Percentiles rank a stretch among this genome's conserved stretches.
phyloP scores from a whole-genome alignment of 306 rosid genomes.

The Pterocarpus macrocarpus region DNA sequence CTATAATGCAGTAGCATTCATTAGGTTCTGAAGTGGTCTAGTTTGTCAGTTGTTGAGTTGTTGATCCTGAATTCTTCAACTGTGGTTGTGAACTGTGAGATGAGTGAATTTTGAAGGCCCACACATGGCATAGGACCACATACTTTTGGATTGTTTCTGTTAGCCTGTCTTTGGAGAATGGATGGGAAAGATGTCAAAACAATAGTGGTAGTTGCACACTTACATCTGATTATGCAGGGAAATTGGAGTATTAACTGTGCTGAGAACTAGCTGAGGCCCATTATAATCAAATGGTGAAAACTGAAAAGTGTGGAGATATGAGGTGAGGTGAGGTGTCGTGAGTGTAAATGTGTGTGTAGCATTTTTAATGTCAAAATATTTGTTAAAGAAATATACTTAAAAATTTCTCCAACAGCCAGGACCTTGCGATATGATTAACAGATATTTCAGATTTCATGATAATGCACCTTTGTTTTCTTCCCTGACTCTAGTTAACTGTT shows the following conservation, averaged over 20 bases:
- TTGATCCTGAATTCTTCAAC: constrained; percentile 25
- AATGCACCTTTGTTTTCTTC: constrained; percentile 24
- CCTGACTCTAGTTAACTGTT: constrained; percentile 23
- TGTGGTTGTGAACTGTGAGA: neutral
- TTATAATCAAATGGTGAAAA: neutral
- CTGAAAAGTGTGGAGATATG: neutral
- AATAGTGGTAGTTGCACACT: neutral
- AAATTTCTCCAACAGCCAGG: constrained; percentile 12
- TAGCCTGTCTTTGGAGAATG: neutral
- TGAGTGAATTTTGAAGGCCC: constrained; percentile 6
- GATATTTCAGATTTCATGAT: neutral
- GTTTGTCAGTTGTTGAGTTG: constrained; percentile 22
- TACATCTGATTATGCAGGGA: neutral
- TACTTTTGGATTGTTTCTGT: constrained; percentile 5
- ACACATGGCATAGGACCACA: constrained; percentile 6
- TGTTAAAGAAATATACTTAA: neutral
- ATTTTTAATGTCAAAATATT: neutral
- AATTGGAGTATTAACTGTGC: neutral
- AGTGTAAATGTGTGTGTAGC: neutral
- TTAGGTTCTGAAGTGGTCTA: constrained; percentile 5
- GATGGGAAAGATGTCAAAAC: constrained; percentile 12
- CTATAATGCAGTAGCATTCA: constrained; percentile 9
- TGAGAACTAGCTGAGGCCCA: neutral
- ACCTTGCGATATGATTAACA: neutral
- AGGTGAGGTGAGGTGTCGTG: neutral